phyloP scores from a whole-genome alignment of 768 basidiomycete species.

The Macrocybe gigantea region DNA sequence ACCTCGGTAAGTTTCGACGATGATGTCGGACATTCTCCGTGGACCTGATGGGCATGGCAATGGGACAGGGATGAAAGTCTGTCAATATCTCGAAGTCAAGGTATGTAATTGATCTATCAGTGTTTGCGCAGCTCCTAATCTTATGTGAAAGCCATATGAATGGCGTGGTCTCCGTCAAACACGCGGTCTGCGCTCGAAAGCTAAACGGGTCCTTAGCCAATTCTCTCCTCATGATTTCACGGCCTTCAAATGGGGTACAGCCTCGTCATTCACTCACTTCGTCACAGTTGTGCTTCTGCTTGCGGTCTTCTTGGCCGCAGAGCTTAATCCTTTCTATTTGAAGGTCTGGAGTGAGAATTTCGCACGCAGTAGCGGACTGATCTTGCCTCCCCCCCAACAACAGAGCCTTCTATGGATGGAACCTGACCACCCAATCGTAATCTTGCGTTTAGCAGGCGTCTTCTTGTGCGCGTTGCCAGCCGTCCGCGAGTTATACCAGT shows the following conservation, averaged over 20 bases:
- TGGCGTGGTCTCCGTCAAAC: slow-evolving; percentile 83
- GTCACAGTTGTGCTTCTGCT: slow-evolving; percentile 69
- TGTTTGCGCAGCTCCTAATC: slow-evolving; percentile 8
- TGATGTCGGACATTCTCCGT: slow-evolving; percentile 8
- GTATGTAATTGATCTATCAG: slow-evolving; percentile 29
- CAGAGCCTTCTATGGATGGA: slow-evolving; percentile 79
- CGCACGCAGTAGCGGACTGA: not conserved
- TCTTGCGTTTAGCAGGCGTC: slow-evolving; percentile 64
- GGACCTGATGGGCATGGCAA: too few relatives aligned
- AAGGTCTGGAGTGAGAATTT: slow-evolving; percentile 44
- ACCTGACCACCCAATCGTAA: slow-evolving; percentile 82
- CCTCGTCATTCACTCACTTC: slow-evolving; percentile 68
- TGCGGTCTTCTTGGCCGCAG: slow-evolving; percentile 76
- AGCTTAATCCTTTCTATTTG: slow-evolving; percentile 84
- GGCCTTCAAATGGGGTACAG: slow-evolving; percentile 83
- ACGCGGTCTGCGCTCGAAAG: slow-evolving; percentile 72
- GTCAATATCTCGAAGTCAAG: slow-evolving; percentile 86
- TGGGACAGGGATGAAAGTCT: slow-evolving; percentile 72
- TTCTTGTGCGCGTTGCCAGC: slow-evolving; percentile 87
- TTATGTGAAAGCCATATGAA: slow-evolving; percentile 57
- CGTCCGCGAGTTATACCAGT: slow-evolving; percentile 78
- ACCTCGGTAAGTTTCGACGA: slow-evolving; percentile 48
- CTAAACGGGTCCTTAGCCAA: slow-evolving; percentile 73
- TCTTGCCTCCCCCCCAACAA: slow-evolving; percentile 3
- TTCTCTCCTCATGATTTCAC: slow-evolving; percentile 88